Evolutionary conservation across 176 grass and related monocot genomes (phyloP).

Genomic region (Sorghum bicolor): Sorghum_bicolor_NCBIv3 NC_012873.2:52078001-52078500

Average conservation of each 20-base stretch:
- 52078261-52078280: not conserved
- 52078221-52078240: not conserved
- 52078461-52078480: slow-evolving; percentile 28
- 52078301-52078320: slow-evolving; percentile 80
- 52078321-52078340: slow-evolving; percentile 67
- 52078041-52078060: slow-evolving; percentile 61
- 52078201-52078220: not conserved
- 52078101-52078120: slow-evolving; percentile 77
- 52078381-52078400: slow-evolving; percentile 60
- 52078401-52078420: slow-evolving; percentile 28
- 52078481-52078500: slow-evolving; percentile 28
- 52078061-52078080: slow-evolving; percentile 55
- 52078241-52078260: not conserved
- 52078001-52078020: not conserved
- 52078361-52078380: slow-evolving; percentile 55
- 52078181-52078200: not conserved
- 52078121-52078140: slow-evolving; percentile 45
- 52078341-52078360: slow-evolving; percentile 69
- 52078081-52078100: slow-evolving; percentile 89
- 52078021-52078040: slow-evolving; percentile 49
- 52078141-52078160: not conserved
- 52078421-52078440: slow-evolving; percentile 18
- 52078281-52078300: slow-evolving; percentile 13
- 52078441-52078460: slow-evolving; percentile 31
- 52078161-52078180: not conserved